Conservation (phyloP, 352 stramenopile species). For the Globisporangium megalacanthum region DNA sequence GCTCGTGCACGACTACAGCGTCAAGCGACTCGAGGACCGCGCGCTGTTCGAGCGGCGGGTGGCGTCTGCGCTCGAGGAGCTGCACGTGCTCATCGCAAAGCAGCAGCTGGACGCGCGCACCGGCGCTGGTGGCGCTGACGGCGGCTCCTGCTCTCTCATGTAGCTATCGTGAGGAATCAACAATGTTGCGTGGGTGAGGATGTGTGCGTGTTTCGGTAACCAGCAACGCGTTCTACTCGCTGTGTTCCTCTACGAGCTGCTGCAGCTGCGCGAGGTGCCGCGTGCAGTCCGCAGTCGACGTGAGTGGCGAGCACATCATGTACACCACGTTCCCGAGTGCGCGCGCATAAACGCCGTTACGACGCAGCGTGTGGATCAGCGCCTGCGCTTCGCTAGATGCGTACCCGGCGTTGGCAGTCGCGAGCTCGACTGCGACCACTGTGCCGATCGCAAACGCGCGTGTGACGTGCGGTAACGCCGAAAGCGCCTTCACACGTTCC, state of each 20-base stretch:
- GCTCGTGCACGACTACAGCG: constrained; percentile 73
- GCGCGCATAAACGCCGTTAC: constrained; percentile 70
- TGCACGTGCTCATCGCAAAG: constrained; percentile 57
- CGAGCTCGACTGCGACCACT: constrained; percentile 68
- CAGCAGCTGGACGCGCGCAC: constrained; percentile 26
- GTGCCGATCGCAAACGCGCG: constrained; percentile 77
- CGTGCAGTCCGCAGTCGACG: constrained; percentile 51
- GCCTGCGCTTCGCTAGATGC: constrained; percentile 55
- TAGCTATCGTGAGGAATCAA: not conserved
- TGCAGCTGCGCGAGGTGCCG: constrained; percentile 50
- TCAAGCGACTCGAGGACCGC: constrained; percentile 50
- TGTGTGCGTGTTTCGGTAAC: not conserved
- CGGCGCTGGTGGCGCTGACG: no score
- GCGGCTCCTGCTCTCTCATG: constrained; percentile 5
- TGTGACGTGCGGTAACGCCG: constrained; percentile 37
- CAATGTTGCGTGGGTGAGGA: not conserved
- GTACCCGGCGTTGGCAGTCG: constrained; percentile 55
- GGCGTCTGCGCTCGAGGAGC: constrained; percentile 48
- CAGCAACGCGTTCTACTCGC: constrained; percentile 1
- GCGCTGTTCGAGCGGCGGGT: constrained; percentile 60
- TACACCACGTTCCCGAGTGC: constrained; percentile 82
- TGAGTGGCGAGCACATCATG: constrained; percentile 82
- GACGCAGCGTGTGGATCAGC: constrained; percentile 53
- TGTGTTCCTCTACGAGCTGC: constrained; percentile 29
- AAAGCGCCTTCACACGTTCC: constrained; percentile 38